phyloP scores from a whole-genome alignment of 805 yeast genomes.

The Saturnispora bothae region DNA sequence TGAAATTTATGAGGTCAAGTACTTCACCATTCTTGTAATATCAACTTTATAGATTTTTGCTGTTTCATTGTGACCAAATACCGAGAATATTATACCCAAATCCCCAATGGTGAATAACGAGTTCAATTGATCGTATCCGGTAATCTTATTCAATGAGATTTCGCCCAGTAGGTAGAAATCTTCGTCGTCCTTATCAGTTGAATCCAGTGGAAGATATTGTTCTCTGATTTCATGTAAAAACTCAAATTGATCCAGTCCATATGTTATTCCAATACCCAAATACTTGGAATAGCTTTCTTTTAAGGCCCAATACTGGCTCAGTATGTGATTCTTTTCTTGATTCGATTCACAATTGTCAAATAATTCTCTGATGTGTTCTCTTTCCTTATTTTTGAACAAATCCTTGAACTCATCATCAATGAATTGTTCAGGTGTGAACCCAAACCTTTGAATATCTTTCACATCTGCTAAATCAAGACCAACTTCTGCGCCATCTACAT shows the following conservation, averaged over 20 bases:
- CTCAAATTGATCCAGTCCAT: conserved; percentile 20
- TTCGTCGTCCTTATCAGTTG: neutral
- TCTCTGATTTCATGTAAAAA: conserved; percentile 10
- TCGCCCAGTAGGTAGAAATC: neutral
- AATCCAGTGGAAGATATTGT: conserved; percentile 9
- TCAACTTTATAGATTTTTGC: conserved; percentile 7
- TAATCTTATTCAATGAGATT: neutral
- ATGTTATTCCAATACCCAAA: conserved; percentile 47
- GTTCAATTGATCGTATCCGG: conserved; percentile 3
- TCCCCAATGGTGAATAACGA: conserved; percentile 7
- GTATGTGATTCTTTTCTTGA: conserved; percentile 12
- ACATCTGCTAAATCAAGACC: conserved; percentile 42
- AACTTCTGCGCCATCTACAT: conserved; percentile 22
- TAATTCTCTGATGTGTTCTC: conserved; percentile 19
- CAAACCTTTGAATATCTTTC: conserved; percentile 20
- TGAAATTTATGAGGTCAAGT: neutral
- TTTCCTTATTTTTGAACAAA: conserved; percentile 22
- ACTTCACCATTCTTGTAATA: conserved; percentile 3
- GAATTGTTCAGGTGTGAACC: conserved; percentile 16
- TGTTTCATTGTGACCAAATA: conserved; percentile 8
- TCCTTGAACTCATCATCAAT: conserved; percentile 19
- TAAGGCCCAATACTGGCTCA: conserved; percentile 63
- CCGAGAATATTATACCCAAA: conserved; percentile 9
- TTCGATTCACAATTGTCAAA: conserved; percentile 7
- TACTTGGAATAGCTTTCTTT: conserved; percentile 69